Percentiles rank a stretch among this genome's conserved stretches.
Evolutionary conservation across 2,329 filamentous ascomycete species (phyloP).

Genomic region (Colletotrichum musae): DNA sequence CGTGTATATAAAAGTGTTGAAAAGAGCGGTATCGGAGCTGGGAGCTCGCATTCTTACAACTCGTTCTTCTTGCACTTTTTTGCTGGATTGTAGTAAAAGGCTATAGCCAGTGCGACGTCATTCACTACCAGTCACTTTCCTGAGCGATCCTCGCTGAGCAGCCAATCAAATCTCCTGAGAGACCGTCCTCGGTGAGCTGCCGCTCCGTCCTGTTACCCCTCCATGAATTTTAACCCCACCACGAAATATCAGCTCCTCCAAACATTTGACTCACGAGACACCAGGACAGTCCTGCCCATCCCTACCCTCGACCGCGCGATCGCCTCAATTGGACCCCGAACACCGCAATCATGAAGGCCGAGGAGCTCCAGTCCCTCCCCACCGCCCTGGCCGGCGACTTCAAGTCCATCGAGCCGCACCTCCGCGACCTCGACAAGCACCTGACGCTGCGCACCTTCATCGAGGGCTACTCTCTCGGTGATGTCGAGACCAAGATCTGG

Average conservation of each 20-base stretch:
- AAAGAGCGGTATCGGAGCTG: background rate
- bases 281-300: conserved; percentile 28
- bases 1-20: background rate
- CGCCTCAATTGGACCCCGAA: conserved; percentile 32
- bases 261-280: conserved; percentile 43
- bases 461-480: conserved; percentile 82
- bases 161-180: conserved; percentile 18
- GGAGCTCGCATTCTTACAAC: rapidly evolving
- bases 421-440: conserved; percentile 87
- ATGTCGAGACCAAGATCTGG: conserved; percentile 88
- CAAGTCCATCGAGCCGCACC: conserved; percentile 82
- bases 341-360: conserved; percentile 66
- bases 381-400: conserved; percentile 76
- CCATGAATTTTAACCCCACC: conserved; percentile 41
- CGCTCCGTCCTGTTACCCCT: conserved; percentile 32
- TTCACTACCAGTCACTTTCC: background rate
- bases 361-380: conserved; percentile 68
- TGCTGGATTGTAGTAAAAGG: background rate
- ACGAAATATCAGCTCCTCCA: conserved; percentile 39
- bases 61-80: background rate
- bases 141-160: conserved; percentile 8
- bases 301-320: conserved; percentile 17
- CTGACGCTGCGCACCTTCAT: conserved; percentile 90
- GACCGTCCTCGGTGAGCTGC: conserved; percentile 32
- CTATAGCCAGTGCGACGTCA: background rate